Percentiles rank a stretch among this genome's conserved stretches.
Conservation (phyloP, 345 rosid species). For the Acer campestre region DNA sequence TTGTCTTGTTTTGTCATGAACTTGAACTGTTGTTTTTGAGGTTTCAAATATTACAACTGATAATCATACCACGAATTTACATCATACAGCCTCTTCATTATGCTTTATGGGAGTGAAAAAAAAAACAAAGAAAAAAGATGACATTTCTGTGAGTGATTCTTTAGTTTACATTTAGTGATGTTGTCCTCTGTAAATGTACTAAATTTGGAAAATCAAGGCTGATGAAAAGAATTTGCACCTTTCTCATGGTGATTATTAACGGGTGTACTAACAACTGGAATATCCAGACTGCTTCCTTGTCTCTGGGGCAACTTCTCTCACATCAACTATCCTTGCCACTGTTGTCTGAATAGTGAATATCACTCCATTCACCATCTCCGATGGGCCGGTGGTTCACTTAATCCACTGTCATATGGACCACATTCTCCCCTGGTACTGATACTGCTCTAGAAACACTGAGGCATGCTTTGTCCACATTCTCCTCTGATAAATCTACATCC, state of each 20-base stretch:
- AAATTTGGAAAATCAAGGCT: slow-evolving; percentile 43
- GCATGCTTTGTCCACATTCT: slow-evolving; percentile 89
- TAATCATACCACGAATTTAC: too few relatives aligned
- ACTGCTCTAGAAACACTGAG: slow-evolving; percentile 63
- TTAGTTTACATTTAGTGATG: too few relatives aligned
- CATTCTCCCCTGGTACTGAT: slow-evolving; percentile 52
- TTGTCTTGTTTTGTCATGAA: background rate
- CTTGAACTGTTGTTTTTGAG: too few relatives aligned
- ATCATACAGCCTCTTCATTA: too few relatives aligned
- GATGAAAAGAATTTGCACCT: slow-evolving; percentile 46
- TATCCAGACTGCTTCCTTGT: slow-evolving; percentile 71
- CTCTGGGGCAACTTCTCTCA: slow-evolving; percentile 68
- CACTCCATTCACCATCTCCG: slow-evolving; percentile 80
- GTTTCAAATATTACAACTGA: too few relatives aligned
- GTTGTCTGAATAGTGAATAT: slow-evolving; percentile 91
- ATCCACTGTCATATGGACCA: background rate
- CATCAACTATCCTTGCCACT: slow-evolving; percentile 74
- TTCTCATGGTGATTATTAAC: slow-evolving; percentile 45
- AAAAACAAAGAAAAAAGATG: too few relatives aligned
- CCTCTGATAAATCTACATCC: slow-evolving; percentile 63
- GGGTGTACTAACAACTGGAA: slow-evolving; percentile 60
- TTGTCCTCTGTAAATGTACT: too few relatives aligned
- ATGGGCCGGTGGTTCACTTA: too few relatives aligned
- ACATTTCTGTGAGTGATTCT: too few relatives aligned
- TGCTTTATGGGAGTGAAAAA: too few relatives aligned